phyloP scores from a whole-genome alignment of 2,329 filamentous ascomycete genomes.

The Nigrospora oryzae region DNA sequence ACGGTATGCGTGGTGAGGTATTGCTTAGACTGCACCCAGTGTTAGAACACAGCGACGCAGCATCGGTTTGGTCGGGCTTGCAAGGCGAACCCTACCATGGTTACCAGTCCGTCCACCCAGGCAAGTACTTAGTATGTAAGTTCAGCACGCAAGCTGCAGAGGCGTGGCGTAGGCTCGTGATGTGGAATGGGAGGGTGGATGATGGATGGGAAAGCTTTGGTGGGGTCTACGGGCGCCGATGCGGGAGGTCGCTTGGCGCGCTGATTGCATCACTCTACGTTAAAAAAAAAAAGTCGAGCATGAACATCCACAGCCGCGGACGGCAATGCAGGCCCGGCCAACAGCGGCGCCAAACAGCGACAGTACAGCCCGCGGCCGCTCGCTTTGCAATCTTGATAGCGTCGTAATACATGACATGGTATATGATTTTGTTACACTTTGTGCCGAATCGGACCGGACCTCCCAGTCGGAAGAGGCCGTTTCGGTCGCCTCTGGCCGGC shows the following conservation, averaged over 20 bases:
- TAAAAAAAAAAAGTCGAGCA: not conserved
- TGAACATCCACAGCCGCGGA: no score
- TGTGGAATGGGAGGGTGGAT: not conserved
- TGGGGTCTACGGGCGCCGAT: conserved; percentile 9
- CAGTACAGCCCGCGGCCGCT: not conserved
- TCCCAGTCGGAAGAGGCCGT: not conserved
- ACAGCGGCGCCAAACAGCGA: not conserved
- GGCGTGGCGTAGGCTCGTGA: no score
- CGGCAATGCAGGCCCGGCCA: no score
- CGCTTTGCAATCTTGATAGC: no score
- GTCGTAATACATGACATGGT: not conserved
- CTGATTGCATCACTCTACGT: conserved; percentile 3
- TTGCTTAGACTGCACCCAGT: conserved; percentile 79
- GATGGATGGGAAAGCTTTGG: conserved; percentile 14
- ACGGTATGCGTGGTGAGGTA: conserved; percentile 90
- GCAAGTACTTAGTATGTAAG: not conserved
- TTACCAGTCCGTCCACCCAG: conserved; percentile 10
- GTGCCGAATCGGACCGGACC: not conserved
- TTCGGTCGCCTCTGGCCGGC: conserved; percentile 1
- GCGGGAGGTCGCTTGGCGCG: not conserved
- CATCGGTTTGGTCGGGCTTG: not conserved
- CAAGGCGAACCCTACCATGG: conserved; percentile 24
- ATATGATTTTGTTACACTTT: conserved; percentile 3
- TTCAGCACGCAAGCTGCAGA: no score
- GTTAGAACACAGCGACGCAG: not conserved